phyloP scores from a whole-genome alignment of 2,329 filamentous ascomycete genomes.

The Teratosphaeriaceae sp. region DNA sequence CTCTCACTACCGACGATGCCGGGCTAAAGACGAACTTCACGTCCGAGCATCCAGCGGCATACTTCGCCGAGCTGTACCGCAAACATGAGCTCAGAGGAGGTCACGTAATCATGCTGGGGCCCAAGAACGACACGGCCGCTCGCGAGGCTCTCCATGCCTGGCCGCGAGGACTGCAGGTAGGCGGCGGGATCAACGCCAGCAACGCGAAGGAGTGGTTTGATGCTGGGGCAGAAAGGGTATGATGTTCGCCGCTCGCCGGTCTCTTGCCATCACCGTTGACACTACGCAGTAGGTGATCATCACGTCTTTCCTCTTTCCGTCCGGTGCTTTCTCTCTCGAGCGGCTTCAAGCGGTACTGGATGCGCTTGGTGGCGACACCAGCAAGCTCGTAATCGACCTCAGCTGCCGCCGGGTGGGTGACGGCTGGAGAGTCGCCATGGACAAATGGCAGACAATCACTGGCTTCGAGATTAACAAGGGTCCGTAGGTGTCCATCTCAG shows the following conservation, averaged over 20 bases:
- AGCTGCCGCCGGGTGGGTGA: constrained; percentile 74
- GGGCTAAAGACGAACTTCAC: constrained; percentile 84
- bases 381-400: constrained; percentile 86
- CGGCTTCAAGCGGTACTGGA: constrained; percentile 68
- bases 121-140: constrained; percentile 76
- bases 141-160: constrained; percentile 70
- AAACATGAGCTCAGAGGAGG: constrained; percentile 68
- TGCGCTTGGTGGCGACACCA: constrained; percentile 65
- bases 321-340: constrained; percentile 70
- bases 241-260: constrained; percentile 20
- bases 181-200: constrained; percentile 81
- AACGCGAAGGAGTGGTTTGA: constrained; percentile 86
- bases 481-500: constrained; percentile 34
- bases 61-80: constrained; percentile 78
- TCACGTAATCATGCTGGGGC: constrained; percentile 95
- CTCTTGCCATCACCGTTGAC: constrained; percentile 5
- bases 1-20: constrained; percentile 49
- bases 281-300: constrained; percentile 72
- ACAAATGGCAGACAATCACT: constrained; percentile 97
- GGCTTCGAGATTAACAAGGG: constrained; percentile 90
- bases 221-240: constrained; percentile 80
- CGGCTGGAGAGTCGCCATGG: constrained; percentile 95
- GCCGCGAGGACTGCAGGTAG: constrained; percentile 77
- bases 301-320: constrained; percentile 89
- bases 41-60: constrained; percentile 69